Evolutionary conservation across 495 filamentous ascomycete genomes (phyloP).

Genomic region (Monascus purpureus): DNA sequence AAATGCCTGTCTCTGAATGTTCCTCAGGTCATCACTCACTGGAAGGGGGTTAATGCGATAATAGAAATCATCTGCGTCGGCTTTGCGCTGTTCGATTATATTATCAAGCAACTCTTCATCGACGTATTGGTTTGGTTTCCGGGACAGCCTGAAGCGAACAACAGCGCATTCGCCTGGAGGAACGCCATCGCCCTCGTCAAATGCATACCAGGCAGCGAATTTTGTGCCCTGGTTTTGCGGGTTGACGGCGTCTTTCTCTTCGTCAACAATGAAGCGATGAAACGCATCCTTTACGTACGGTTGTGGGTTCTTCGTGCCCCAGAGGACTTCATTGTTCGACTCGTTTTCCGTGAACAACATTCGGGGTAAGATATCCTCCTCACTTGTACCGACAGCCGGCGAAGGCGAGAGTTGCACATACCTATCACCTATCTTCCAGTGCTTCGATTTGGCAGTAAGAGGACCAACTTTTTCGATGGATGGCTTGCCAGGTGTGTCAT

Average conservation of each 20-base stretch:
- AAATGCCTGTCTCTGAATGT: slow-evolving; percentile 89
- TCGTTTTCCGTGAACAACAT: slow-evolving; percentile 93
- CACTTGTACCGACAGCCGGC: slow-evolving; percentile 61
- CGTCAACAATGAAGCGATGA: slow-evolving; percentile 73
- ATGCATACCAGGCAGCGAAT: slow-evolving; percentile 80
- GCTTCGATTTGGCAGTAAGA: slow-evolving; percentile 56
- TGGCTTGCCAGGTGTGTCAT: slow-evolving; percentile 56
- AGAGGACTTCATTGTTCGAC: slow-evolving; percentile 68
- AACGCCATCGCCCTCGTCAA: slow-evolving; percentile 78
- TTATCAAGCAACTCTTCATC: slow-evolving; percentile 91
- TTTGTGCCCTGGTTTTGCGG: slow-evolving; percentile 73
- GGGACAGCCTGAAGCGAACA: slow-evolving; percentile 79
- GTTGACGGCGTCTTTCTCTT: slow-evolving; percentile 68
- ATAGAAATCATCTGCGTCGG: slow-evolving; percentile 93
- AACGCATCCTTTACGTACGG: slow-evolving; percentile 93
- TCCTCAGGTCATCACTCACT: slow-evolving; percentile 87
- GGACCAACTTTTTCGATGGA: slow-evolving; percentile 48
- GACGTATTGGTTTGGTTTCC: slow-evolving; percentile 55
- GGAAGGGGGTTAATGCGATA: slow-evolving; percentile 84
- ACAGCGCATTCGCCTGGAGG: slow-evolving; percentile 85
- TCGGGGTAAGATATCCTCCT: slow-evolving; percentile 69
- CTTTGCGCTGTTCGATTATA: slow-evolving; percentile 68
- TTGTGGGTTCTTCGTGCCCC: slow-evolving; percentile 58
- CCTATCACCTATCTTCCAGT: slow-evolving; percentile 64
- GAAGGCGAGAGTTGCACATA: slow-evolving; percentile 82